A percentile compares a stretch with the other conserved stretches of the same genome.
phyloP scores from a whole-genome alignment of 352 stramenopile genomes.

The Lagenidium sp. region DNA sequence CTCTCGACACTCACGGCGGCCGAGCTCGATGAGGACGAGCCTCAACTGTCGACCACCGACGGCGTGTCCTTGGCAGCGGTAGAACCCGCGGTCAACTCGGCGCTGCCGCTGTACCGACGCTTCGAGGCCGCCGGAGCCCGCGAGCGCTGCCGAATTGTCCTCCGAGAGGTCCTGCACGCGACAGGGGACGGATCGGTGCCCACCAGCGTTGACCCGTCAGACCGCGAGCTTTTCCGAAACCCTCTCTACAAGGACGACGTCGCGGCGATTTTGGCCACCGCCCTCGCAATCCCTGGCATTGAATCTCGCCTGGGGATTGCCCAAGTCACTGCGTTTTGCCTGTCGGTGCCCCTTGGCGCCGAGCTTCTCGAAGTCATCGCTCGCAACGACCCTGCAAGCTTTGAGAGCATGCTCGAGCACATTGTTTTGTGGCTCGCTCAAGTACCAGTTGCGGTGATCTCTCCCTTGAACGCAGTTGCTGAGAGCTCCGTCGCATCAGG shows the following conservation, averaged over 20 bases:
- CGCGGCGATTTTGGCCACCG: constrained; percentile 33
- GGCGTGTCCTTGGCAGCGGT: constrained; percentile 1
- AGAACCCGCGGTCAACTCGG: neutral
- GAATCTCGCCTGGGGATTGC: neutral
- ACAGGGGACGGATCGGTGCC: neutral
- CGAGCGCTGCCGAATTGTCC: constrained; percentile 25
- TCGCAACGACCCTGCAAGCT: constrained; percentile 35
- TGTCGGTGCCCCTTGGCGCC: constrained; percentile 29
- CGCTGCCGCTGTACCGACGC: constrained; percentile 23
- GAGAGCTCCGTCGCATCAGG: neutral
- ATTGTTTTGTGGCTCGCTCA: too few species aligned
- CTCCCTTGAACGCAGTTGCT: constrained; percentile 13
- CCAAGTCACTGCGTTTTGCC: constrained; percentile 8
- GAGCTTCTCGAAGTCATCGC: constrained; percentile 31
- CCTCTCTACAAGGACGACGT: constrained; percentile 51
- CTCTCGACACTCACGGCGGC: constrained; percentile 17
- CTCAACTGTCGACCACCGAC: neutral
- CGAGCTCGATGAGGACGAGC: constrained; percentile 12
- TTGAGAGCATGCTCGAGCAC: constrained; percentile 28
- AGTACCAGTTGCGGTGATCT: too few species aligned
- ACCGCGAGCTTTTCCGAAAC: constrained; percentile 40
- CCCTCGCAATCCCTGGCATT: constrained; percentile 13
- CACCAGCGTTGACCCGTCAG: neutral
- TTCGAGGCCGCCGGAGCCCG: constrained; percentile 31
- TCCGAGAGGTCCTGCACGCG: constrained; percentile 19